phyloP scores from a whole-genome alignment of 352 stramenopile species.

The Vaucheria bursata region DNA sequence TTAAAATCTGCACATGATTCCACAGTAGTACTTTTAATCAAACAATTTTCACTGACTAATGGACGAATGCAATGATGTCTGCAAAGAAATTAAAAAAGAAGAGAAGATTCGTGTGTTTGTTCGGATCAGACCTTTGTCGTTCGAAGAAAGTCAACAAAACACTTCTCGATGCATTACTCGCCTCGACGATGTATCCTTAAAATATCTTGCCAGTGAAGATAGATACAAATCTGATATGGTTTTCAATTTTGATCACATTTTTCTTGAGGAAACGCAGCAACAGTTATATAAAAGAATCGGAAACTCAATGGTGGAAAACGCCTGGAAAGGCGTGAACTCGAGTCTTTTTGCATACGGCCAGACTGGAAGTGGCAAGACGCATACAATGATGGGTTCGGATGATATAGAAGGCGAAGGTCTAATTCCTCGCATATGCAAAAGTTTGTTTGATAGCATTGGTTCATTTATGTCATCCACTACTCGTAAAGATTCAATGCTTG shows the following conservation, averaged over 20 bases:
- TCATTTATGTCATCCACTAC: neutral
- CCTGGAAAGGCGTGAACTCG: conserved; percentile 29
- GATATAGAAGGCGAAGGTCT: neutral
- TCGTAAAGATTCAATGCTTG: neutral
- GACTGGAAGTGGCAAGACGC: conserved; percentile 34
- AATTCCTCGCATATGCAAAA: conserved; percentile 4
- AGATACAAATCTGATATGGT: neutral
- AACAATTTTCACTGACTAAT: no score
- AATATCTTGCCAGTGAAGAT: neutral
- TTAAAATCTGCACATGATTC: no score
- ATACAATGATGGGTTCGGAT: conserved; percentile 32
- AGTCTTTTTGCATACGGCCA: conserved; percentile 43
- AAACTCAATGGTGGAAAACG: conserved; percentile 12
- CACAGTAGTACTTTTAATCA: no score
- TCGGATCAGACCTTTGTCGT: neutral
- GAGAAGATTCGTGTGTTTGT: neutral
- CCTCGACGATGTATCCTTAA: neutral
- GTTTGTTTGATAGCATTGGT: conserved; percentile 14
- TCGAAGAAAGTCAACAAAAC: neutral
- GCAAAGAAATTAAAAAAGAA: no score
- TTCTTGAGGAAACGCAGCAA: conserved; percentile 21
- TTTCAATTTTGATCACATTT: conserved; percentile 38
- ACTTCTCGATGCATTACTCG: neutral
- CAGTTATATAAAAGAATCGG: conserved; percentile 13
- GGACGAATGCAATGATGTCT: no score